Base-by-base conservation (phyloP, 2,329 filamentous ascomycete genomes). In the Teratosphaeriaceae sp. region DNA sequence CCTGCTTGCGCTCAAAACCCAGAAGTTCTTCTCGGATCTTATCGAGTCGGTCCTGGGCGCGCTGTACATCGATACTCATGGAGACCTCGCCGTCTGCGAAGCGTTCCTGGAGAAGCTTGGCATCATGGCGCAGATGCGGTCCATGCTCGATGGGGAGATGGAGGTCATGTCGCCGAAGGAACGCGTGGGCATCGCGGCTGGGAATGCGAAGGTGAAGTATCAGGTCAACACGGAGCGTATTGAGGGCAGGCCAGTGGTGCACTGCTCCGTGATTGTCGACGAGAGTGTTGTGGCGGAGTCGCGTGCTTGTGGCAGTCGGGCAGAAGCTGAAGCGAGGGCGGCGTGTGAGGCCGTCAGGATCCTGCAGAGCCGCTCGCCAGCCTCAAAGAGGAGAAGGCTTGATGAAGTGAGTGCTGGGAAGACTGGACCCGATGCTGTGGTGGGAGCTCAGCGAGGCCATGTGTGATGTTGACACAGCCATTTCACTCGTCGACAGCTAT, bases 1-100 rank as follows among this genome's bases (percentile, higher is more conserved):
- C 0, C 75, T 97, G 1, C 71, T 79, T 0, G 71, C 75, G 0
- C 68, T 94, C 1, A 71, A 74, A 12, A 73, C 81, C 0, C 78
- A 78, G 13, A 96, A 96, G 58, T 85, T 86, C 62, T 83, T 84
- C 63, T 90, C 84, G 0, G 89, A 96, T 61, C 66, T 96, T 6
- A 71, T 96, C 8, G 90, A 97, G 66, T 78, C 79, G 23, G 61
- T 94, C 0, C 64, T 97, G 0, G 90, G 86, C 0, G 89, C 88
- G 0, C 73, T 96, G 0, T 96, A 85, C 71, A 70, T 95, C 16
- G 92, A 97, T 61, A 85, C 74, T 0, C 52, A 73, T 0, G 84
- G 84, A 0, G 72, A 75, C 1, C 58, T 87, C 12, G 67, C 67
- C 0, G 61, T 60, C 0, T 94, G 87, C 54, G 68, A 74, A 38